Conservation (phyloP, 768 basidiomycete genomes). For the Artomyces pyxidatus region DNA sequence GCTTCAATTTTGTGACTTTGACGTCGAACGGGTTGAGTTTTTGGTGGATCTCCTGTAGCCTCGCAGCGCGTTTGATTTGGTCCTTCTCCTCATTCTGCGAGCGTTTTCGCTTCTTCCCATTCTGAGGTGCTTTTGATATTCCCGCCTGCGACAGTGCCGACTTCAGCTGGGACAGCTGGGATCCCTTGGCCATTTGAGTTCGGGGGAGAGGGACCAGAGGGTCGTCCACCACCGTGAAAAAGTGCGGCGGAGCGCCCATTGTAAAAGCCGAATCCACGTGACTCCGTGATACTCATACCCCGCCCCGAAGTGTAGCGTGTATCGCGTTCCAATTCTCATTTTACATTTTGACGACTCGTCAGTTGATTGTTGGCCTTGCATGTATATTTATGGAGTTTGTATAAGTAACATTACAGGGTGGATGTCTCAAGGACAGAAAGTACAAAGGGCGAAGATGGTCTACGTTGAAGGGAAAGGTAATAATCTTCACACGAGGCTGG, state of each 20-base stretch:
- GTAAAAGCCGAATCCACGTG: no score
- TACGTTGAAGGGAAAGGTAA: conserved; percentile 10
- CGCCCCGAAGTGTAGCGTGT: no score
- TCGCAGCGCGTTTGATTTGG: conserved; percentile 73
- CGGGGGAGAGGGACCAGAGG: no score
- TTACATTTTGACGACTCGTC: no score
- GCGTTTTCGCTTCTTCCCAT: conserved; percentile 66
- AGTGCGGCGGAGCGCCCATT: no score
- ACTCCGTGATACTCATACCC: no score
- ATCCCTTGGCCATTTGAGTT: conserved; percentile 80
- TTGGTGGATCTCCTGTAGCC: conserved; percentile 75
- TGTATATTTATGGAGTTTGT: no score
- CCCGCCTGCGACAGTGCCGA: conserved; percentile 75
- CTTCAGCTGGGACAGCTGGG: conserved; percentile 89
- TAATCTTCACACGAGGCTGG: conserved; percentile 10
- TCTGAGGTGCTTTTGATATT: conserved; percentile 50
- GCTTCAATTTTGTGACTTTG: conserved; percentile 86
- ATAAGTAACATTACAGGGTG: conserved; percentile 17
- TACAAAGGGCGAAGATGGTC: conserved; percentile 13
- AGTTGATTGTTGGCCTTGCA: no score
- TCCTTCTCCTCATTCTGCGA: conserved; percentile 56
- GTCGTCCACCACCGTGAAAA: no score
- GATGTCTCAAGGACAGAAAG: conserved; percentile 11
- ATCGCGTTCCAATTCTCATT: no score
- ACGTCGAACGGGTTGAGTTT: conserved; percentile 91